A percentile compares a stretch with the other conserved stretches of the same genome.
Evolutionary conservation across 495 filamentous ascomycete species (phyloP).

Genomic region (Pyrenopolyporus hunteri): DNA sequence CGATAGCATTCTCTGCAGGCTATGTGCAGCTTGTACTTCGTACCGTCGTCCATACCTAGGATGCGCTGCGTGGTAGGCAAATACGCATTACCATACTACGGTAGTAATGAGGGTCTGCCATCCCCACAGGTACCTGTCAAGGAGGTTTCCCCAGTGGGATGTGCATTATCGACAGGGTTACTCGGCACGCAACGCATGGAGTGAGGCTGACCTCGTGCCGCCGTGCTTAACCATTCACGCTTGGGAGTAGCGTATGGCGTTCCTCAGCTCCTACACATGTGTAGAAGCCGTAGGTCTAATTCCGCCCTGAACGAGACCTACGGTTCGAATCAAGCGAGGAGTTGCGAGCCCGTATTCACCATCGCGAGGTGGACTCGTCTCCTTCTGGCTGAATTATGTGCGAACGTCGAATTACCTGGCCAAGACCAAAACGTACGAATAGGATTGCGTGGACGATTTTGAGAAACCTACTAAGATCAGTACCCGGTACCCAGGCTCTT

Average conservation of each 20-base stretch:
- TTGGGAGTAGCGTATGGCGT: neutral
- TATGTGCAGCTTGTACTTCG: conserved; percentile 13
- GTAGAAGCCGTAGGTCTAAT: neutral
- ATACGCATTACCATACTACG: too few relatives aligned
- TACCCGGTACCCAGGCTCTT: too few relatives aligned
- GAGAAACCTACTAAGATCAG: too few relatives aligned
- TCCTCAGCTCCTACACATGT: neutral
- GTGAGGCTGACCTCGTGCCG: conserved; percentile 29
- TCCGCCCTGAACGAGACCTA: too few relatives aligned
- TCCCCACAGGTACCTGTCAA: conserved; percentile 38
- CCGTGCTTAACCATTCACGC: conserved; percentile 6
- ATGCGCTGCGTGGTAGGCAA: too few relatives aligned
- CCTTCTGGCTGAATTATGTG: too few relatives aligned
- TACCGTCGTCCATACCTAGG: neutral
- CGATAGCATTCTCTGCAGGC: conserved; percentile 15
- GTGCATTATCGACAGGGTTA: conserved; percentile 35
- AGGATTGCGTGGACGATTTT: too few relatives aligned
- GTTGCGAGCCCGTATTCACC: neutral
- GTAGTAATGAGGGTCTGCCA: conserved; percentile 12
- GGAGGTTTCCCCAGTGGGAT: conserved; percentile 39
- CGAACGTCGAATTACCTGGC: too few relatives aligned
- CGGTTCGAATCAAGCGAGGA: neutral
- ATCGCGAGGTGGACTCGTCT: too few relatives aligned
- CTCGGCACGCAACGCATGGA: conserved; percentile 27
- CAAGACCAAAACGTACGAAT: too few relatives aligned